These are phyloP conservation scores for Colletotrichum aenigma DNA, from an alignment of 2,329 filamentous ascomycete genomes.

Conservation along the genomic window DNA sequence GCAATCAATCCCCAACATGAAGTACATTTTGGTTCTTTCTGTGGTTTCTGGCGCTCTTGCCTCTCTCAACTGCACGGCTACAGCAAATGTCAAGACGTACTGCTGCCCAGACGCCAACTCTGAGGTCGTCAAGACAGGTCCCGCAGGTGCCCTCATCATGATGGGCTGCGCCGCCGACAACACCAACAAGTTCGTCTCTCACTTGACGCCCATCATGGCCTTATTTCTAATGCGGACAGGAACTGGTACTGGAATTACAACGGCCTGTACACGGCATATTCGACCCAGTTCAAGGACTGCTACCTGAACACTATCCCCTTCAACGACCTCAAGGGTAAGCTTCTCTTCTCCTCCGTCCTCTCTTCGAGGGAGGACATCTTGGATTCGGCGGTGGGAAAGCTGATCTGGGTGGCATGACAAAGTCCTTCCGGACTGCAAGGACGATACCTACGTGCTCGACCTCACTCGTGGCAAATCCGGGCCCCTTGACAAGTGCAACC, in stretches of 20 bases:
- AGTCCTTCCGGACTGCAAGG: conserved; percentile 20
- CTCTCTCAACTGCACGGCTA: conserved; percentile 21
- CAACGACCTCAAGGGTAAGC: conserved; percentile 17
- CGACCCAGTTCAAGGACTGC: conserved; percentile 19
- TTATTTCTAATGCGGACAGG: neutral
- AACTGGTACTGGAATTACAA: conserved; percentile 23
- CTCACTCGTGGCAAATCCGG: conserved; percentile 18
- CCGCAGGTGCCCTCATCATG: conserved; percentile 15
- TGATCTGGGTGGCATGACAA: neutral
- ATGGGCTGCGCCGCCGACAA: conserved; percentile 18
- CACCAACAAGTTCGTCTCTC: conserved; percentile 6
- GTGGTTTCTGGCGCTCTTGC: neutral
- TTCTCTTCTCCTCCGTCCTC: neutral
- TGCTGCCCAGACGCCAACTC: conserved; percentile 20
- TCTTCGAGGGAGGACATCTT: neutral
- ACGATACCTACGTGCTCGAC: conserved; percentile 19
- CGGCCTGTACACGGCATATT: conserved; percentile 20
- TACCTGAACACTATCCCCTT: conserved; percentile 14
- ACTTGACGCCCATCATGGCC: neutral
- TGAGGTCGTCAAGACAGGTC: conserved; percentile 19
- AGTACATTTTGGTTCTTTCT: neutral
- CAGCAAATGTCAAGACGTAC: conserved; percentile 17
- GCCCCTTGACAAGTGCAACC: conserved; percentile 20
- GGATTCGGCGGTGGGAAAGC: neutral
- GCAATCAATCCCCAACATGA: neutral